These are phyloP conservation scores for Phytophthora sansomeana DNA, from an alignment of 352 stramenopile species.

Conservation along the genomic window DNA sequence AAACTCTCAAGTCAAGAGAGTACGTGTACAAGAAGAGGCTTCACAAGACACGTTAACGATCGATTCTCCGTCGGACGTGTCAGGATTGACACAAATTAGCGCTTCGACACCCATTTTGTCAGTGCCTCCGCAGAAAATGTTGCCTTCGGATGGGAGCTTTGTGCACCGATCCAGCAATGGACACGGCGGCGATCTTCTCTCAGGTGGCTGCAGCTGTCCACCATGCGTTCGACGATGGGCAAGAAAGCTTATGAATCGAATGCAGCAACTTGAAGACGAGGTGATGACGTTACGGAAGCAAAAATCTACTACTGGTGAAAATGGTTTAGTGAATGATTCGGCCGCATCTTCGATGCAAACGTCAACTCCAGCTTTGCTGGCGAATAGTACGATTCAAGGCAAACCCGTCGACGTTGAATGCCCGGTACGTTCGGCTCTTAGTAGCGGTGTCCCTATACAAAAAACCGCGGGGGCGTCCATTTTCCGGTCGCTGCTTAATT, in stretches of 20 bases:
- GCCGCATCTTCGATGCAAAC: conserved; percentile 1
- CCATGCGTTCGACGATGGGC: conserved; percentile 46
- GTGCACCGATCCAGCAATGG: conserved; percentile 25
- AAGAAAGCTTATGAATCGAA: conserved; percentile 42
- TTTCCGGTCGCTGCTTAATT: conserved; percentile 12
- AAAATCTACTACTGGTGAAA: conserved; percentile 3
- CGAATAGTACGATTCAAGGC: not conserved
- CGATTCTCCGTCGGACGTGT: conserved; percentile 22
- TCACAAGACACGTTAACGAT: conserved; percentile 4
- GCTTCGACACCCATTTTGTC: not conserved
- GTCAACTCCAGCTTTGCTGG: not conserved
- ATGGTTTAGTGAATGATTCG: not conserved
- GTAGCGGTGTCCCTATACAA: not conserved
- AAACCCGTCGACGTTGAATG: not conserved
- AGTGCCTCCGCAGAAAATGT: not conserved
- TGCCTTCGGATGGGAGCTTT: conserved; percentile 19
- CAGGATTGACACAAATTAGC: conserved; percentile 11
- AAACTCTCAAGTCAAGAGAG: conserved; percentile 22
- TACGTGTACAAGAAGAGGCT: conserved; percentile 15
- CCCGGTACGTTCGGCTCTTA: conserved; percentile 3
- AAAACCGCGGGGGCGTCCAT: not conserved
- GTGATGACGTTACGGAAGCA: conserved; percentile 34
- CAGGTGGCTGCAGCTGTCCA: conserved; percentile 41
- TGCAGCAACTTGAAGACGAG: conserved; percentile 47
- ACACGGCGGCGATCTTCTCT: conserved; percentile 40